These are phyloP conservation scores for Ajuga reptans DNA, from an alignment of 305 asterid genomes.

Conservation along the genomic window DNA sequence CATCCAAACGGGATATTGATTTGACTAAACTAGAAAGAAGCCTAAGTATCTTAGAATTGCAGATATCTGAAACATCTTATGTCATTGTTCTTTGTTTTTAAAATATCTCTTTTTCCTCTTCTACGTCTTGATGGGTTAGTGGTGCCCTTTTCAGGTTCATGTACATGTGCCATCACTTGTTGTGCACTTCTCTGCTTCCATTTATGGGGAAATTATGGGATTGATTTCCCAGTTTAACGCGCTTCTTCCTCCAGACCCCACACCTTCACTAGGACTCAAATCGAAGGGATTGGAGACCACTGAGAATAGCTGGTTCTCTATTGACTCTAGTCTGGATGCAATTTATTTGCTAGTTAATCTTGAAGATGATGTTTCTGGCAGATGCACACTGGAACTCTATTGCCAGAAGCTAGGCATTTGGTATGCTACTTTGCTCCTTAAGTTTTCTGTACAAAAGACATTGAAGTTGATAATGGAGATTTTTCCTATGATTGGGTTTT, in stretches of 20 bases:
- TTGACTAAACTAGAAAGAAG: background rate
- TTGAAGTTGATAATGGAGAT: background rate
- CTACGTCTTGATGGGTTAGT: conserved; percentile 22
- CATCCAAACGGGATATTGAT: background rate
- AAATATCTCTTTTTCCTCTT: background rate
- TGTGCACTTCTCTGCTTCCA: conserved; percentile 61
- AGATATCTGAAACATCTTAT: conserved; percentile 12
- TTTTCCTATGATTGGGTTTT: conserved; percentile 15
- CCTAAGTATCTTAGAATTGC: background rate
- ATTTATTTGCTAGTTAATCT: conserved; percentile 52
- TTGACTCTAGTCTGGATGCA: conserved; percentile 44
- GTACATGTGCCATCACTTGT: conserved; percentile 52
- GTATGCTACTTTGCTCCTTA: conserved; percentile 37
- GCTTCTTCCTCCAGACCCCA: conserved; percentile 41
- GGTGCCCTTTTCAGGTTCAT: conserved; percentile 48
- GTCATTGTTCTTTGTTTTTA: background rate
- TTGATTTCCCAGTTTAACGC: conserved; percentile 34
- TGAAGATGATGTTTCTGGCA: conserved; percentile 52
- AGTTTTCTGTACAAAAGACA: conserved; percentile 13
- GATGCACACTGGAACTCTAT: conserved; percentile 41
- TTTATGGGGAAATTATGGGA: conserved; percentile 48
- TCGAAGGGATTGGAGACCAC: conserved; percentile 31
- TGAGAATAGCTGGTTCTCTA: conserved; percentile 46
- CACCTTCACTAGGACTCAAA: conserved; percentile 25
- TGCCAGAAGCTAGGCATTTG: conserved; percentile 51